Evolutionary conservation across 345 rosid genomes (phyloP), one percentile per base, ranked within the genome.

Genomic region (Eutrema yunnanense): DNA sequence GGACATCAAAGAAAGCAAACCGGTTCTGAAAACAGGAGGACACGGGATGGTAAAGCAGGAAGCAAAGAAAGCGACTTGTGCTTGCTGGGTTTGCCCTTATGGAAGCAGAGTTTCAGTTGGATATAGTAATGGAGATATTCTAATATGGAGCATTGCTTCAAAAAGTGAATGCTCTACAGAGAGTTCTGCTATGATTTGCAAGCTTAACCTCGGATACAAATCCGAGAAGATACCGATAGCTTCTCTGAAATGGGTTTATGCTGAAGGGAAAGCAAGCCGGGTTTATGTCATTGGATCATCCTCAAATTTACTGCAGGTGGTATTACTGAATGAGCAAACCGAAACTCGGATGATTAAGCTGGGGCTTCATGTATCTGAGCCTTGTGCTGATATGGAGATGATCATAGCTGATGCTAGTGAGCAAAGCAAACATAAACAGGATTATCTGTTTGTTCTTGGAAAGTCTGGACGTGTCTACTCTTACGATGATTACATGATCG

Each of bases 31-130:
- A 69, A 80, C 84, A 2, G 94, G 90, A 68, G 92, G 89, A 76
- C 74, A 81, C 38, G 76, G 74, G 51, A 59, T 84, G 57, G 59
- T 81, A 9, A 83, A 79, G 58, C 97, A 89, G 51, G 83, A 76
- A 33, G 5, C 38, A 0, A 94, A 87, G 85, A 85, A 83, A 81
- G 92, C 78, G 62, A 89, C 97, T 42, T 84, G 86, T 57, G 96
- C 96, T 44, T 85, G 96, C 58, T 94, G 97, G 98, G 90, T 82
- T 44, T 94, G 98, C 41, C 92, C 96, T 22, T 55, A 77, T 65
- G 97, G 97, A 75, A 89, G 84, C 83, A 94, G 81, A 86, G 86
- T 88, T 75, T 86, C 83, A 32, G 84, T 90, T 72, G 97, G 98
- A 22, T 94, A 89, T 78, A 88, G 77, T 61, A 90, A 80, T 36